Evolutionary conservation across 2,329 filamentous ascomycete species (phyloP).

Genomic region (Phoma sp.): DNA sequence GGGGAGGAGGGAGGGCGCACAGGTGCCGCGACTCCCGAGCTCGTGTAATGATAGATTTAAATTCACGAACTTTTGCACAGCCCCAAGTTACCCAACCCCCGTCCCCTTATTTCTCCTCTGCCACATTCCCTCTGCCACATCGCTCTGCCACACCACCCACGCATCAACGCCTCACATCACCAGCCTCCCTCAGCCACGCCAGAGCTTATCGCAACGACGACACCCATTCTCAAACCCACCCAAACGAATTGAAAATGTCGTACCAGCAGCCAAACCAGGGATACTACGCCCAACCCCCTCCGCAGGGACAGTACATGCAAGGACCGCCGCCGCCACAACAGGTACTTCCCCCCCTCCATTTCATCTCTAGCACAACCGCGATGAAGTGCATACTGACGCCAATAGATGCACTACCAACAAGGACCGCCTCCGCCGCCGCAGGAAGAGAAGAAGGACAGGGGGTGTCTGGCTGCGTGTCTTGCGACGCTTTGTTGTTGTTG

Average conservation of each 20-base stretch:
- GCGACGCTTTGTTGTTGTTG: constrained; percentile 48
- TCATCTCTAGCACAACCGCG: no score
- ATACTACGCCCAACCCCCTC: constrained; percentile 37
- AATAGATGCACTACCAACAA: constrained; percentile 44
- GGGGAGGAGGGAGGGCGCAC: not conserved
- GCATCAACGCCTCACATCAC: not conserved
- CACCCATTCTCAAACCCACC: not conserved
- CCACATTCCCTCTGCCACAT: not conserved
- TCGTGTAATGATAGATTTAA: not conserved
- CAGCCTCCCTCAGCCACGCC: constrained; percentile 1
- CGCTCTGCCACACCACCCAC: not conserved
- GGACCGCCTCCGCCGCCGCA: constrained; percentile 33
- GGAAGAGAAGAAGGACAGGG: constrained; percentile 41
- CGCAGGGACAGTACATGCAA: constrained; percentile 34
- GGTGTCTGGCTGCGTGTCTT: constrained; percentile 42
- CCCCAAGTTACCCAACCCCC: not conserved
- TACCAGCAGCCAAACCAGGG: constrained; percentile 28
- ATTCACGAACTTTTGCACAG: not conserved
- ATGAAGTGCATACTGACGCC: no score
- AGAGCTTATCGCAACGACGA: constrained; percentile 21
- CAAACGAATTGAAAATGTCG: constrained; percentile 12
- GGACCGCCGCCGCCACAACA: constrained; percentile 35
- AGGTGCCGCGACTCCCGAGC: not conserved
- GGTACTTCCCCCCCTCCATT: no score
- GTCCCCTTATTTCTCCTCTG: not conserved